Percentiles rank a stretch among this genome's conserved stretches.
These are phyloP conservation scores for Ogataea trehaloabstinens DNA, from an alignment of 805 yeast genomes.

Conservation along the genomic window DNA sequence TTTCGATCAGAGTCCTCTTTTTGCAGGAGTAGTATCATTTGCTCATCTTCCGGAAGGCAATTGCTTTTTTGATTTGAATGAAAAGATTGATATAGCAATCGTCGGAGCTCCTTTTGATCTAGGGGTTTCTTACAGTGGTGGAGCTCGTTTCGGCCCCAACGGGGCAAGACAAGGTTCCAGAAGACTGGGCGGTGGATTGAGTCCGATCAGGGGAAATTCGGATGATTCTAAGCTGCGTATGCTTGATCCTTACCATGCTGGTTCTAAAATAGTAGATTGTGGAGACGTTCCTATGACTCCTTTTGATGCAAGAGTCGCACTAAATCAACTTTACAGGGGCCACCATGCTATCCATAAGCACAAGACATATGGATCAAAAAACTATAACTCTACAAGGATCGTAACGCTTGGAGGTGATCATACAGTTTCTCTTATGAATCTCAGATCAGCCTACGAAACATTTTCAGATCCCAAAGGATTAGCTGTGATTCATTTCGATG, in stretches of 20 bases:
- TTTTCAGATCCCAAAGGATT: constrained; percentile 41
- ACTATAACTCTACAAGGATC: constrained; percentile 30
- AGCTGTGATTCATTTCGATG: constrained; percentile 56
- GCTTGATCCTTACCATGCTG: constrained; percentile 43
- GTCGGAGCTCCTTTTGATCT: constrained; percentile 47
- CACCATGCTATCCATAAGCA: constrained; percentile 47
- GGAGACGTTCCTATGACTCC: constrained; percentile 63
- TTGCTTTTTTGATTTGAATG: constrained; percentile 20
- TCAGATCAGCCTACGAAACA: constrained; percentile 46
- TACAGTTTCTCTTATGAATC: constrained; percentile 48
- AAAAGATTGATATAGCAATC: constrained; percentile 49
- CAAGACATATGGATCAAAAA: constrained; percentile 18
- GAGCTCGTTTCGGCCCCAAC: constrained; percentile 60
- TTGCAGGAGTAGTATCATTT: constrained; percentile 55
- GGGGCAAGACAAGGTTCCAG: constrained; percentile 43
- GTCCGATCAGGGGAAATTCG: constrained; percentile 37
- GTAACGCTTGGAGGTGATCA: constrained; percentile 60
- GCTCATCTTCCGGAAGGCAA: constrained; percentile 37
- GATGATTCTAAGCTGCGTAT: constrained; percentile 34
- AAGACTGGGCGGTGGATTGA: constrained; percentile 42
- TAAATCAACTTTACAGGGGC: constrained; percentile 55
- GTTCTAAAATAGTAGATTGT: constrained; percentile 47
- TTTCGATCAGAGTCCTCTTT: constrained; percentile 22
- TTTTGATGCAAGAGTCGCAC: constrained; percentile 55
- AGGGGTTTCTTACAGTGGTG: constrained; percentile 54